Conservation (phyloP, 2,329 filamentous ascomycete genomes). For the Claviceps sp. region DNA sequence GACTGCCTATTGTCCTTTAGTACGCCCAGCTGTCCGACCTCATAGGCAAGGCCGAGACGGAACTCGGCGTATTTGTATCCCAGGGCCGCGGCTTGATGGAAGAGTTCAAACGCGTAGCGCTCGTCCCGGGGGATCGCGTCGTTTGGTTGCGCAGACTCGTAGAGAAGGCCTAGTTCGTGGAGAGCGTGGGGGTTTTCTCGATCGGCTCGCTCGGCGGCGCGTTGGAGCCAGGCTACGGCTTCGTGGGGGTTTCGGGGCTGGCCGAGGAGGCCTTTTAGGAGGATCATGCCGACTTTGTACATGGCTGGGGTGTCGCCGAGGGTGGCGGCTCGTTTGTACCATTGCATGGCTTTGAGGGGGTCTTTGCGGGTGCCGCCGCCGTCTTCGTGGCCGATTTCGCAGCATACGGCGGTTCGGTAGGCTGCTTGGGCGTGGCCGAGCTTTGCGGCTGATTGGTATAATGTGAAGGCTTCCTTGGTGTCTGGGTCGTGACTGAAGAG, state of each 20-base stretch:
- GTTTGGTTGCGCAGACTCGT: constrained; percentile 49
- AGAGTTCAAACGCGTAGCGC: constrained; percentile 65
- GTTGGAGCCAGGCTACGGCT: constrained; percentile 83
- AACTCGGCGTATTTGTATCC: constrained; percentile 95
- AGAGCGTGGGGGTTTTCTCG: constrained; percentile 86
- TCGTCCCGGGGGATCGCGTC: constrained; percentile 73
- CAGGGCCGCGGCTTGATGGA: constrained; percentile 71
- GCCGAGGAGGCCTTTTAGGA: constrained; percentile 84
- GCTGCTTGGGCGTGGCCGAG: constrained; percentile 73
- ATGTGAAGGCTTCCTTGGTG: constrained; percentile 79
- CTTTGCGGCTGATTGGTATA: constrained; percentile 93
- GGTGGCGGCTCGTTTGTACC: constrained; percentile 88
- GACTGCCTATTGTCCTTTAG: constrained; percentile 70
- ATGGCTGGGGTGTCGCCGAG: constrained; percentile 86
- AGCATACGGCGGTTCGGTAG: constrained; percentile 92
- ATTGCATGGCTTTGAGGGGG: constrained; percentile 87
- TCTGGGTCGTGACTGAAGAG: constrained; percentile 67
- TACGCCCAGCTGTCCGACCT: constrained; percentile 76
- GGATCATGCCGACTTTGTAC: constrained; percentile 97
- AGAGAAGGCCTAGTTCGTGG: constrained; percentile 66
- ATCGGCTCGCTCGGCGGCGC: constrained; percentile 79
- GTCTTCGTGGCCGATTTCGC: constrained; percentile 88
- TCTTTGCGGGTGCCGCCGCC: constrained; percentile 87
- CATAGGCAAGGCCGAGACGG: constrained; percentile 73
- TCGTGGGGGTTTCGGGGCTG: constrained; percentile 73